Evolutionary conservation across 495 filamentous ascomycete species (phyloP), one percentile per base, ranked within the genome.

Genomic region (Friedmanniomyces endolithicus): DNA sequence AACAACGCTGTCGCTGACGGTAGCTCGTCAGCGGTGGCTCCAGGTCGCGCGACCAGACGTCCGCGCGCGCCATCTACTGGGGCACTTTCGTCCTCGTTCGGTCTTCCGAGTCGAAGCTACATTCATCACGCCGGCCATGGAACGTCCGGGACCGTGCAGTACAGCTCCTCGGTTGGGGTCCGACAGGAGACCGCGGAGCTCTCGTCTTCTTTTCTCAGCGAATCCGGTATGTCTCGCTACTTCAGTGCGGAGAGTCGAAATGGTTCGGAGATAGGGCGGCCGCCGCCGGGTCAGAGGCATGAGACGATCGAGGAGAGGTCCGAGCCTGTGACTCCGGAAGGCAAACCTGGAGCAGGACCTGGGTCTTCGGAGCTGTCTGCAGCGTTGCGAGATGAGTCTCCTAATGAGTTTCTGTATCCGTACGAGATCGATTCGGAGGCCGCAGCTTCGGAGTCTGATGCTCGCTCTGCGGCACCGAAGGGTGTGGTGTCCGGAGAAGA

Each of bases 131-230:
- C 86, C 6, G 75, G 84, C 37, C 78, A 84, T 58, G 79, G 78
- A 29, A 65, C 76, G 55, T 68, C 76, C 60, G 83, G 85, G 88
- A 71, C 57, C 75, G 77, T 79, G 7, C 80, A 85, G 52, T 85
- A 86, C 69, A 80, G 85, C 24, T 79, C 78, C 22, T 77, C 81
- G 14, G 6, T 41, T 41, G 85, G 80, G 54, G 85, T 98, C 12
- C 83, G 92, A 51, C 86, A 95, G 66, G 83, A 94, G 64, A 94
- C 92, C 1, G 88, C 88, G 31, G 87, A 95, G 66, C 78, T 98
- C 33, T 90, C 92, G 23, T 87, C 79, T 6, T 86, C 86, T 59
- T 85, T 85, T n/a, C 74, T 96, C 31, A 87, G 85, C 50, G 79
- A 83, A 62, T 74, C 77, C n/a, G 56, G 47, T 19, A 57, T 55